Conservation (phyloP, 257 asterid genomes). For the Cynanchum wilfordii region DNA sequence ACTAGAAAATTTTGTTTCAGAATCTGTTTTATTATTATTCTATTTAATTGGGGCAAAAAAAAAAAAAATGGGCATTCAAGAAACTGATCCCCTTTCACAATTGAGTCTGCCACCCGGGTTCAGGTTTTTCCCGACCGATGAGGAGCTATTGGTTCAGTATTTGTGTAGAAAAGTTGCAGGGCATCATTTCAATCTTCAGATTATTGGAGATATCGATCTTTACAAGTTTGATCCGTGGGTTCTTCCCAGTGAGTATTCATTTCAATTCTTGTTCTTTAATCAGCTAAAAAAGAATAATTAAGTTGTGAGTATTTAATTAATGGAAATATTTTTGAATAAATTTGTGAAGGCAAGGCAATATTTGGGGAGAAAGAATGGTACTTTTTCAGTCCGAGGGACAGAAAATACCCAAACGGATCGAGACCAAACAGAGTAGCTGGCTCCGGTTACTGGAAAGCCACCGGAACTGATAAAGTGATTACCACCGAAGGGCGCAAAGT, state of each 20-base stretch:
- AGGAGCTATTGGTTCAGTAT: constrained; percentile 79
- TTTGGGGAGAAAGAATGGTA: constrained; percentile 95
- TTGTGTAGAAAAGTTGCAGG: constrained; percentile 71
- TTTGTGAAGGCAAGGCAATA: constrained; percentile 50
- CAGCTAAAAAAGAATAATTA: no score
- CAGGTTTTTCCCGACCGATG: constrained; percentile 84
- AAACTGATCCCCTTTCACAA: constrained; percentile 65
- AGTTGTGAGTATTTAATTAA: background rate
- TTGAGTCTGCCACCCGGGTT: constrained; percentile 88
- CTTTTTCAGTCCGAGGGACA: constrained; percentile 77
- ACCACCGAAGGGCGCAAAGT: constrained; percentile 66
- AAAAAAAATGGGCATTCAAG: constrained; percentile 53
- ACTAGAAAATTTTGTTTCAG: background rate
- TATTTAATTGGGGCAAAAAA: background rate
- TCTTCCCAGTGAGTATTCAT: constrained; percentile 54
- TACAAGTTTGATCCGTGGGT: constrained; percentile 84
- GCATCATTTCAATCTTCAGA: constrained; percentile 46
- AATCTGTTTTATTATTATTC: background rate
- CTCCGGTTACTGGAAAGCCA: constrained; percentile 93
- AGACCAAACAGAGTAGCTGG: constrained; percentile 84
- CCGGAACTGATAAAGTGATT: constrained; percentile 72
- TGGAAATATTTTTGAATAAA: background rate
- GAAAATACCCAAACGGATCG: constrained; percentile 88
- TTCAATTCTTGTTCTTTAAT: no score
- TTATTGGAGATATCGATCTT: constrained; percentile 68